Percentiles rank a stretch among this genome's conserved stretches.
These are phyloP conservation scores for Fusarium nisikadoi DNA, from an alignment of 2,329 filamentous ascomycete species.

Conservation along the genomic window DNA sequence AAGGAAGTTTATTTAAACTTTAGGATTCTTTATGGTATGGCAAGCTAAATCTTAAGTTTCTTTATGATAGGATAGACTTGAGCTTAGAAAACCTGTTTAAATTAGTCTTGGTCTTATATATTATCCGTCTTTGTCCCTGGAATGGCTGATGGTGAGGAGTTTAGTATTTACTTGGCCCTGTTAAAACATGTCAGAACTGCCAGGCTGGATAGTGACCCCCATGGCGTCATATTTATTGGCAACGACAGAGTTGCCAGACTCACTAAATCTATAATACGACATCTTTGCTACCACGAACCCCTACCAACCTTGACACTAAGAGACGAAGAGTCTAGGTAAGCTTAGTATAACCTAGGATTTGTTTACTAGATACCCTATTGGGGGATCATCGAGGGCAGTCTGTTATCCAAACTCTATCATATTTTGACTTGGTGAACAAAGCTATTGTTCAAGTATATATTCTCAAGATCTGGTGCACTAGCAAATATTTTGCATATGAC, in stretches of 20 bases:
- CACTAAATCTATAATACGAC: neutral
- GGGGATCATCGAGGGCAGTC: neutral
- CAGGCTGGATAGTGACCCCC: rapidly evolving
- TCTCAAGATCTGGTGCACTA: rapidly evolving
- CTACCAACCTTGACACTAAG: rapidly evolving
- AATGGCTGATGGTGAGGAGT: neutral
- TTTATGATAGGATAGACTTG: too few relatives aligned
- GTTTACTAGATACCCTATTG: too few relatives aligned
- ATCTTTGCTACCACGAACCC: neutral
- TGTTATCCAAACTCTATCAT: rapidly evolving
- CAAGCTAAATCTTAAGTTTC: too few relatives aligned
- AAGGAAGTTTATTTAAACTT: too few relatives aligned
- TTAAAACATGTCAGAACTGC: neutral
- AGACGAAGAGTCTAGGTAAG: neutral
- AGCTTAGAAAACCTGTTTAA: too few relatives aligned
- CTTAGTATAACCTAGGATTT: neutral
- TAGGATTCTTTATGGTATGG: too few relatives aligned
- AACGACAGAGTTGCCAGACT: neutral
- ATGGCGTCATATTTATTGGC: rapidly evolving
- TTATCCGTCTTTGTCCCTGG: neutral
- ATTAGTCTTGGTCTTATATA: too few relatives aligned
- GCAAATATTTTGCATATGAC: rapidly evolving
- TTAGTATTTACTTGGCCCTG: neutral
- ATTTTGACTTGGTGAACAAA: rapidly evolving
- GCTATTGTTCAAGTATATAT: rapidly evolving